A percentile compares a stretch with the other conserved stretches of the same genome.
Conservation (phyloP, 768 basidiomycete species). For the Tylopilus plumbeoviolaceoides region DNA sequence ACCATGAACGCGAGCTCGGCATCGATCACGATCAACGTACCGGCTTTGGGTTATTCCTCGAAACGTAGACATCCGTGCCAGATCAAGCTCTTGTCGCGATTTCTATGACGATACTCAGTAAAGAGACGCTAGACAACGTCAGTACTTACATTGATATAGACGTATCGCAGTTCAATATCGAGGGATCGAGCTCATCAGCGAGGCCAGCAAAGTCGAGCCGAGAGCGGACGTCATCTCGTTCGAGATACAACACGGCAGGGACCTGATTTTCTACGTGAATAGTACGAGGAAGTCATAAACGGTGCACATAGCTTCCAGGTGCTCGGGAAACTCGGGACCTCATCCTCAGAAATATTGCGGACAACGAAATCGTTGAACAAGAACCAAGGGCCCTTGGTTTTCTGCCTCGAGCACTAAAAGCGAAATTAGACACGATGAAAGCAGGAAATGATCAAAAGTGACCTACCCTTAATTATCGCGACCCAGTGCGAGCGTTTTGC, state of each 20-base stretch:
- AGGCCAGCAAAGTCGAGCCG: constrained; percentile 62
- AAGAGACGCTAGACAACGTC: background rate
- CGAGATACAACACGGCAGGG: constrained; percentile 88
- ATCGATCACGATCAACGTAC: constrained; percentile 90
- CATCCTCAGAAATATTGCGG: constrained; percentile 74
- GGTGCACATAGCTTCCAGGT: constrained; percentile 78
- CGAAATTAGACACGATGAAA: background rate
- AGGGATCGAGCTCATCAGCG: constrained; percentile 64
- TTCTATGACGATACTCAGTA: constrained; percentile 39
- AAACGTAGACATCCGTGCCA: constrained; percentile 71
- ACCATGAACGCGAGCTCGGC: constrained; percentile 97
- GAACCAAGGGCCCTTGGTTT: constrained; percentile 67
- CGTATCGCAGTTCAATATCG: constrained; percentile 79
- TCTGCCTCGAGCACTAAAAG: constrained; percentile 69
- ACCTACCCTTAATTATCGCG: constrained; percentile 74
- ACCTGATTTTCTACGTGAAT: constrained; percentile 43
- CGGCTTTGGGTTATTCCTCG: constrained; percentile 79
- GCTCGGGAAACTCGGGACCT: constrained; percentile 84
- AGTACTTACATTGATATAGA: constrained; percentile 75
- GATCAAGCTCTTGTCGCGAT: constrained; percentile 67
- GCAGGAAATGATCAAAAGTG: background rate
- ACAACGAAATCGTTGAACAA: constrained; percentile 98
- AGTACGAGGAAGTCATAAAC: background rate
- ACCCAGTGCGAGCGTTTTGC: constrained; percentile 79
- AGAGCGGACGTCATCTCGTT: constrained; percentile 60